Evolutionary conservation across 768 basidiomycete species (phyloP).

Genomic region (Xerocomellus amylosporus): DNA sequence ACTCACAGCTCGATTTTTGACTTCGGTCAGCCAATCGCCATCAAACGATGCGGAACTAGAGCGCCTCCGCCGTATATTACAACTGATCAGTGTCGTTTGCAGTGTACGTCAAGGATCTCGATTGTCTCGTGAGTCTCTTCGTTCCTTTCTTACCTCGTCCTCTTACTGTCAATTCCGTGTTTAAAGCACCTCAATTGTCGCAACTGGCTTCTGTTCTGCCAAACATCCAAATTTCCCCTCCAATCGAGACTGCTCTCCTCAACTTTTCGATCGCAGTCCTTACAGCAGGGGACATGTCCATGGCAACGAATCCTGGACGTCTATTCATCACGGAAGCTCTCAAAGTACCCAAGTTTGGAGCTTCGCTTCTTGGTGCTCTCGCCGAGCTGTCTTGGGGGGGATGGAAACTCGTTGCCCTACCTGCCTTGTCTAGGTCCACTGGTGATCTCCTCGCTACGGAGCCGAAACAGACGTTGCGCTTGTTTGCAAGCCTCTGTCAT

Average conservation of each 20-base stretch:
- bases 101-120: slow-evolving; percentile 73
- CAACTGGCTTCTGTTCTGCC: slow-evolving; percentile 34
- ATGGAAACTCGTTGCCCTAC: slow-evolving; percentile 68
- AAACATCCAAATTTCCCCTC: slow-evolving; percentile 25
- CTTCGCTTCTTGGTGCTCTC: slow-evolving; percentile 57
- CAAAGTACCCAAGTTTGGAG: slow-evolving; percentile 39
- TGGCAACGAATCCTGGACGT: slow-evolving; percentile 41
- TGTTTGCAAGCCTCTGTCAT: slow-evolving; percentile 49
- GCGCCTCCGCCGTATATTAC: slow-evolving; percentile 49
- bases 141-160: not conserved
- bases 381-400: slow-evolving; percentile 71
- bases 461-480: slow-evolving; percentile 41
- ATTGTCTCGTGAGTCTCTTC: slow-evolving; percentile 48
- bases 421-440: slow-evolving; percentile 53
- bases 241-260: slow-evolving; percentile 33
- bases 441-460: slow-evolving; percentile 45
- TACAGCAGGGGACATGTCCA: slow-evolving; percentile 41
- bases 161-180: not conserved
- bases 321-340: slow-evolving; percentile 39
- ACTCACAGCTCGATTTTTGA: slow-evolving; percentile 42
- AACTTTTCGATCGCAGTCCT: slow-evolving; percentile 36
- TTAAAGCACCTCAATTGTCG: slow-evolving; percentile 37
- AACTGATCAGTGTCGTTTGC: slow-evolving; percentile 53
- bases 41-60: slow-evolving; percentile 30
- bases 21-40: slow-evolving; percentile 1